Percentiles rank a stretch among this genome's conserved stretches.
These are phyloP conservation scores for Thoreauomyces humboldtii DNA, from an alignment of 192 early-diverging fungal species.

Conservation along the genomic window DNA sequence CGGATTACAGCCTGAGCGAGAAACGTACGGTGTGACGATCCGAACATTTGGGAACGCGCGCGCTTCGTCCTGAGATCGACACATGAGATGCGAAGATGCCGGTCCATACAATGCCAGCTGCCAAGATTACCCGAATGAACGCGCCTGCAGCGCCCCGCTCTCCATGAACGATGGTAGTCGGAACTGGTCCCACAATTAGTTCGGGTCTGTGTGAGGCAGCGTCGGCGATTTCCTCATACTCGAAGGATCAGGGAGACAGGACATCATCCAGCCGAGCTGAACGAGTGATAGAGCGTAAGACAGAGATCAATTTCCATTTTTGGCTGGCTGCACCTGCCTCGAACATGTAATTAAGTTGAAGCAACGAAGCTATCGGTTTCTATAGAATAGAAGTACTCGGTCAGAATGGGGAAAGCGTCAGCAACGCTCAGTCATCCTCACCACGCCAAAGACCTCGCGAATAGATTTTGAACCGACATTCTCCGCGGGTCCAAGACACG, in stretches of 20 bases:
- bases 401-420: background rate
- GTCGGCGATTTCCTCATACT: background rate
- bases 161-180: slow-evolving; percentile 29
- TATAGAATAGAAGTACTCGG: background rate
- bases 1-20: background rate
- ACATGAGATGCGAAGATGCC: background rate
- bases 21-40: background rate
- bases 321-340: no score
- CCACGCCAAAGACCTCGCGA: slow-evolving; percentile 8
- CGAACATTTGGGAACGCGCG: slow-evolving; percentile 17
- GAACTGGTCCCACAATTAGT: background rate
- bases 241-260: slow-evolving; percentile 12
- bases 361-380: slow-evolving; percentile 19
- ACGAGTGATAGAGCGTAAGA: no score
- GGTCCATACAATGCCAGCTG: background rate
- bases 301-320: no score
- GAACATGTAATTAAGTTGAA: slow-evolving; percentile 36
- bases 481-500: background rate
- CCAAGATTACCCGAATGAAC: background rate
- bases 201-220: background rate
- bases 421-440: background rate
- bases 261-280: slow-evolving; percentile 33
- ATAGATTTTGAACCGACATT: slow-evolving; percentile 26
- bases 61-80: slow-evolving; percentile 7
- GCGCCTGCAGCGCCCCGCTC: background rate